A percentile compares a stretch with the other conserved stretches of the same genome.
Evolutionary conservation across 1,139 yeast species (phyloP).

Genomic region (Geotrichum fermentans): DNA sequence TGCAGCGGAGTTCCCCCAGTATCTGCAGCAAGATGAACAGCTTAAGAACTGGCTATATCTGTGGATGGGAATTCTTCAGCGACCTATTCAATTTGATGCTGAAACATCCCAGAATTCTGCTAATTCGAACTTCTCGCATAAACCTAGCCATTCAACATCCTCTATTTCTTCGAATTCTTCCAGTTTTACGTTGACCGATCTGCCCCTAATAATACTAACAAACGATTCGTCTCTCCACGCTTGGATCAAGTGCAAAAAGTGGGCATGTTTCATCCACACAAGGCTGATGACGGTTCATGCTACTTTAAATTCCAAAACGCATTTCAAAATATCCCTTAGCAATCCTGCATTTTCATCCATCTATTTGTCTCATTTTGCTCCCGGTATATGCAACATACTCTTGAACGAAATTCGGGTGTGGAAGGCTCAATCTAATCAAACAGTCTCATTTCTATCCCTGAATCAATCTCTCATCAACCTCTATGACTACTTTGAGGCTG

Average conservation of each 20-base stretch:
- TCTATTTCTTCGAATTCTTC: constrained; percentile 1
- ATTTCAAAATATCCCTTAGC: not conserved
- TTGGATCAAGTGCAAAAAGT: constrained; percentile 79
- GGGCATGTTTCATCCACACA: constrained; percentile 53
- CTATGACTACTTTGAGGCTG: constrained; percentile 54
- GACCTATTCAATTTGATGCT: constrained; percentile 5
- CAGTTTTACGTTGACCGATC: not conserved
- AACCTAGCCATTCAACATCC: constrained; percentile 6
- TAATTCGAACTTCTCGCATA: constrained; percentile 5
- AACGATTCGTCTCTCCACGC: constrained; percentile 35
- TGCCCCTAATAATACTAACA: not conserved
- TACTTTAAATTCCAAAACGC: not conserved
- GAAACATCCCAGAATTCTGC: not conserved
- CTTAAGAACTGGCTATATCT: constrained; percentile 17
- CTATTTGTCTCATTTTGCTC: constrained; percentile 18
- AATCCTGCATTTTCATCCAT: constrained; percentile 12
- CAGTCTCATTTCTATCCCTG: constrained; percentile 8
- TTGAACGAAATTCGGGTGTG: constrained; percentile 15
- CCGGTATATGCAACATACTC: constrained; percentile 15
- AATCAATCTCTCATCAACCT: constrained; percentile 8
- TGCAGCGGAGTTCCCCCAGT: constrained; percentile 9
- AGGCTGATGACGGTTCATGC: constrained; percentile 11
- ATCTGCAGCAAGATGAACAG: constrained; percentile 14
- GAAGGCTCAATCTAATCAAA: constrained; percentile 2
- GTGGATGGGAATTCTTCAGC: constrained; percentile 12